Base-by-base conservation (phyloP, 257 asterid species). In the Oldenlandia corymbosa region DNA sequence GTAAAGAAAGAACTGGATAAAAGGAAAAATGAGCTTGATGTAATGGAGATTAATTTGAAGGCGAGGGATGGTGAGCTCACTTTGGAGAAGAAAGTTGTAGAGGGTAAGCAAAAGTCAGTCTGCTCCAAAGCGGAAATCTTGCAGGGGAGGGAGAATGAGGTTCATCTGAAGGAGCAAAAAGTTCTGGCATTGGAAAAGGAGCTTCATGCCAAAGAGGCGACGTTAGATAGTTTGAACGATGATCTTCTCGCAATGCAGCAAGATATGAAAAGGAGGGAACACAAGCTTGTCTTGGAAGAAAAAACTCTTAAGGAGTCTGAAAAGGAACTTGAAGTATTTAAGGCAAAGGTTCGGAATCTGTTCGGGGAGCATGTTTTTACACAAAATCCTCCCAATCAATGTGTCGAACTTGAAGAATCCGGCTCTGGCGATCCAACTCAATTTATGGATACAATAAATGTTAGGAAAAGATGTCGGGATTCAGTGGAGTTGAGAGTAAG, bases 321-420 rank as follows among this genome's bases (percentile, higher is more conserved):
- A 64, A 57, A 34, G 57, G 65, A 63, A 62, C 75, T 79, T 60
- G 71, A 69, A 14, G 47, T 57, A 37, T 23, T n/a, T 26, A 78
- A 57, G 49, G 79, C 78, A 71, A 77, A 62, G 72, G 64, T n/a
- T 52, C 47, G 72, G 53, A 64, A 70, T 49, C 21, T 79, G 59
- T 70, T 31, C 54, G 67, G 48, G 62, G 75, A 79, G 37, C 48
- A 72, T 34, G 45, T 2, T 31, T 32, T 30, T 10, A 16, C 14
- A 5, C 14, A 2, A 5, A 30, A 27, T 2, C 30, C 60, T 3
- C 32, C 63, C 18, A 20, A 34, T 9, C 30, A 34, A 8, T 34
- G 6, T 20, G n/a, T n/a, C n/a, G n/a, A n/a, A n/a, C n/a, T 32
- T 12, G 28, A 36, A 36, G 63, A 36, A 58, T 21, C 62, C n/a